Conservation (phyloP, 1,139 yeast species). For the Kurtzmaniella quercitrusa region DNA sequence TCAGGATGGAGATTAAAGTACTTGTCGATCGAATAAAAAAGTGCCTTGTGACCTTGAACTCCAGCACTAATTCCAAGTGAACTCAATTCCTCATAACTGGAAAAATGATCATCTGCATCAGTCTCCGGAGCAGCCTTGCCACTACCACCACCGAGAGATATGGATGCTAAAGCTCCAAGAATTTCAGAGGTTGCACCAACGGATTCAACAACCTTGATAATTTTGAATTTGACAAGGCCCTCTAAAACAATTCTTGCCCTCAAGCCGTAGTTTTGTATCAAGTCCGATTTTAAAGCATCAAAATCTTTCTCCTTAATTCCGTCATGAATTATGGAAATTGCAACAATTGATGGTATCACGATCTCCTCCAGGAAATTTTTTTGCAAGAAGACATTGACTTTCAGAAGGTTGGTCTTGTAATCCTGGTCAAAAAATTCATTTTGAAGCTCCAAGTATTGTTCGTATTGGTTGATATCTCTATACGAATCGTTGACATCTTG, state of each 20-base stretch:
- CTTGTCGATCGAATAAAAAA: conserved; percentile 37
- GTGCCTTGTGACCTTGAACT: conserved; percentile 27
- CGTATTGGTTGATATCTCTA: conserved; percentile 34
- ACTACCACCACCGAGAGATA: conserved; percentile 14
- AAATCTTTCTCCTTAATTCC: conserved; percentile 65
- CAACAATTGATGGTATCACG: conserved; percentile 45
- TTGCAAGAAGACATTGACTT: conserved; percentile 47
- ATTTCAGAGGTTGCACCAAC: conserved; percentile 25
- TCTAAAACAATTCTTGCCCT: conserved; percentile 33
- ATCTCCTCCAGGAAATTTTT: conserved; percentile 31
- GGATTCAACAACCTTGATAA: conserved; percentile 17
- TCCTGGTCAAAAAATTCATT: conserved; percentile 66
- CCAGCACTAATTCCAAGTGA: conserved; percentile 33
- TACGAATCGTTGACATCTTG: conserved; percentile 3
- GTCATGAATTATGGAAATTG: conserved; percentile 56
- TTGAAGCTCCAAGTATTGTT: conserved; percentile 61
- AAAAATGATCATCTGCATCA: conserved; percentile 3
- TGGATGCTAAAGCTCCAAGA: conserved; percentile 17
- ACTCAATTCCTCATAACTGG: conserved; percentile 14
- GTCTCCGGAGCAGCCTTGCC: conserved; percentile 3
- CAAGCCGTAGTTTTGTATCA: conserved; percentile 60
- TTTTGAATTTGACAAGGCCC: conserved; percentile 20
- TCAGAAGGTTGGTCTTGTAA: conserved; percentile 47
- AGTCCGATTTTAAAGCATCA: conserved; percentile 43
- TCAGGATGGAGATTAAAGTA: conserved; percentile 45